phyloP scores from a whole-genome alignment of 2,329 filamentous ascomycete species.

The Thielaviopsis musarum region DNA sequence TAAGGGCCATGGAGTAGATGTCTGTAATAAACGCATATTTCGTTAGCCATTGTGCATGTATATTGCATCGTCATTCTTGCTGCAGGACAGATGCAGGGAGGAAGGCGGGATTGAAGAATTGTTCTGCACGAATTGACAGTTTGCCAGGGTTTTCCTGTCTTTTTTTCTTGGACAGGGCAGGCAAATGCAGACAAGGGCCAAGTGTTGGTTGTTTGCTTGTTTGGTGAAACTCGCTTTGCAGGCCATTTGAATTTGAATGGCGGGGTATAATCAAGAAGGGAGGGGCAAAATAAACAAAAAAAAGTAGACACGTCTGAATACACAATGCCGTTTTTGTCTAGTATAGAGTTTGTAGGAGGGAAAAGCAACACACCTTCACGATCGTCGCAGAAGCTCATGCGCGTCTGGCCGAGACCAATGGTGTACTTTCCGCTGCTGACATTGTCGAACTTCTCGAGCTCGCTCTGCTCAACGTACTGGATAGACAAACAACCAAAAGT shows the following conservation, averaged over 20 bases:
- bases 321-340: background rate
- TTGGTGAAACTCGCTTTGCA: background rate
- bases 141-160: background rate
- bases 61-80: background rate
- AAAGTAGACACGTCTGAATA: too few species aligned
- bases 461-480: constrained; percentile 68
- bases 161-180: background rate
- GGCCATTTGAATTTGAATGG: background rate
- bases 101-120: background rate
- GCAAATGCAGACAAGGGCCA: background rate
- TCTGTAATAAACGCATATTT: constrained; percentile 30
- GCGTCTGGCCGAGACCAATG: constrained; percentile 78
- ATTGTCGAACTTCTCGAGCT: constrained; percentile 77
- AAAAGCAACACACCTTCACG: constrained; percentile 49
- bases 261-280: background rate
- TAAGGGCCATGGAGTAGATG: constrained; percentile 75
- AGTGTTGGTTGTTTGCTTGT: background rate
- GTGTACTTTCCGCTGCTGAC: constrained; percentile 73
- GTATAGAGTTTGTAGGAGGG: background rate
- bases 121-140: background rate
- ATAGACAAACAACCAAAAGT: constrained; percentile 2
- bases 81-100: background rate
- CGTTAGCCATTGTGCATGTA: constrained; percentile 13
- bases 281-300: background rate
- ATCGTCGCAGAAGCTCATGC: constrained; percentile 86